phyloP scores from a whole-genome alignment of 1,139 yeast genomes.

The Arxiozyma heterogenica region DNA sequence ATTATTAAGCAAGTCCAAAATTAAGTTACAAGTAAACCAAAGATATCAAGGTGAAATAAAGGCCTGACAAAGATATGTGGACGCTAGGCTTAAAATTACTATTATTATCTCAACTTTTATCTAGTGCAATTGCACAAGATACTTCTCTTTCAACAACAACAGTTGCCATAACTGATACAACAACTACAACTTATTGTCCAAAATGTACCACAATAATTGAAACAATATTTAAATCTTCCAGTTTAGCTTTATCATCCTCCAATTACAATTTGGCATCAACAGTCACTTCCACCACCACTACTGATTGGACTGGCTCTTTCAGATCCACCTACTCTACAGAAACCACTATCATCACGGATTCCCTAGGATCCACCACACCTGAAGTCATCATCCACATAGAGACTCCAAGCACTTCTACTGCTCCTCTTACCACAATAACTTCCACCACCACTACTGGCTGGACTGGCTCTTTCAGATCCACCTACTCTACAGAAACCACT shows the following conservation, averaged over 20 bases:
- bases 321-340: not conserved
- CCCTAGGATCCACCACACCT: slow-evolving; percentile 2
- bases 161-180: slow-evolving; percentile 1
- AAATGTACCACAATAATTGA: not conserved
- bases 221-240: slow-evolving; percentile 1
- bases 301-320: not conserved
- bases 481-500: not conserved
- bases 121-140: not conserved
- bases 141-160: not conserved
- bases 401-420: not conserved
- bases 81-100: not conserved
- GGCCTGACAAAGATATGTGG: not conserved
- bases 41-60: not conserved
- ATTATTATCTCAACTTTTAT: not conserved
- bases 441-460: slow-evolving; percentile 1
- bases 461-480: too few species aligned
- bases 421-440: not conserved
- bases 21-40: not conserved
- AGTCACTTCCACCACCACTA: not conserved
- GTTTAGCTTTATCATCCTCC: not conserved
- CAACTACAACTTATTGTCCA: slow-evolving; percentile 1
- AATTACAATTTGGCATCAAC: not conserved
- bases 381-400: not conserved
- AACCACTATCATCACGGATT: slow-evolving; percentile 1
- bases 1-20: not conserved